Conservation (phyloP, 2,329 filamentous ascomycete species). For the Acephala macrosclerotiorum region DNA sequence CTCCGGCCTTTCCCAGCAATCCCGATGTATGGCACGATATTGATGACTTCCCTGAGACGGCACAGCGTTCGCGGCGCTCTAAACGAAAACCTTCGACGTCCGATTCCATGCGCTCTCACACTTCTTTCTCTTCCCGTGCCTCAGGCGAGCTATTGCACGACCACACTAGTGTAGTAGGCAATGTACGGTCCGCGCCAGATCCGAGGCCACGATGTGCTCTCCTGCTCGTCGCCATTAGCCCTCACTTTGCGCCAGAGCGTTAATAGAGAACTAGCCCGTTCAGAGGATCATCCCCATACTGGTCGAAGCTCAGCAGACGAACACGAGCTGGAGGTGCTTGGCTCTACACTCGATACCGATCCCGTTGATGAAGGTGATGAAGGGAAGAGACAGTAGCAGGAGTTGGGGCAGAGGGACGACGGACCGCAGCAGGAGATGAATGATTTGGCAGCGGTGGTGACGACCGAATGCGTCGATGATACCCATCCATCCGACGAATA, state of each 20-base stretch:
- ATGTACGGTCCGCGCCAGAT: constrained; percentile 20
- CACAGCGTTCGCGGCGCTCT: too few species aligned
- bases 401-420: constrained; percentile 24
- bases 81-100: constrained; percentile 24
- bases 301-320: constrained; percentile 29
- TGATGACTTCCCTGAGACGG: constrained; percentile 32
- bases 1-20: constrained; percentile 25
- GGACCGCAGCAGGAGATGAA: constrained; percentile 25
- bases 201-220: constrained; percentile 23
- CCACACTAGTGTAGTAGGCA: constrained; percentile 23
- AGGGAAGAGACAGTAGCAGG: constrained; percentile 23
- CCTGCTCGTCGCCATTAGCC: constrained; percentile 16
- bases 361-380: constrained; percentile 21
- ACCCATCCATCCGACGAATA: constrained; percentile 16
- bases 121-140: constrained; percentile 15
- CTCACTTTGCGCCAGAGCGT: constrained; percentile 22
- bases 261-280: constrained; percentile 30
- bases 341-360: constrained; percentile 22
- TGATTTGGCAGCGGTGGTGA: constrained; percentile 26
- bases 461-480: constrained; percentile 21
- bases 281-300: constrained; percentile 30
- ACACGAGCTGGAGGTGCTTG: constrained; percentile 24
- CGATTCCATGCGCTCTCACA: constrained; percentile 16
- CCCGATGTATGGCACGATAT: constrained; percentile 1
- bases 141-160: constrained; percentile 30